Evolutionary conservation across 2,329 filamentous ascomycete species (phyloP).

Genomic region (Penicillium sp.): DNA sequence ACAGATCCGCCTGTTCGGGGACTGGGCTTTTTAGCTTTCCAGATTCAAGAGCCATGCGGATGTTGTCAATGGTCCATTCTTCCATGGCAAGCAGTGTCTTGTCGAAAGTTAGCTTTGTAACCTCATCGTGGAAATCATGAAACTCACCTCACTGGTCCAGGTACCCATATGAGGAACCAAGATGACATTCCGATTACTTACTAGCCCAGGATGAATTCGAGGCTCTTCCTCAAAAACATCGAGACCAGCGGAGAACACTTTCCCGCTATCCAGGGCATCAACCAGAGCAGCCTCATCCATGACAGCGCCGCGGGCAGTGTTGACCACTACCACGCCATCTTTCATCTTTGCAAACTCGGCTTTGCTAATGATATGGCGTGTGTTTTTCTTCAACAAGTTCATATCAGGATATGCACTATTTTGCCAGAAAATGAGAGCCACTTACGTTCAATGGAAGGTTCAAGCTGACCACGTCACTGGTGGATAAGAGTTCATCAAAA

Average conservation of each 20-base stretch:
- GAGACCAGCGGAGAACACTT: conserved; percentile 69
- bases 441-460: conserved; percentile 79
- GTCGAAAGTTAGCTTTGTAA: not conserved
- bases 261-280: conserved; percentile 66
- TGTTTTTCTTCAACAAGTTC: conserved; percentile 52
- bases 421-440: conserved; percentile 21
- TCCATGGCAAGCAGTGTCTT: conserved; percentile 65
- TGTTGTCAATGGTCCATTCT: conserved; percentile 70
- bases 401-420: not conserved
- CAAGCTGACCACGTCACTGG: conserved; percentile 74
- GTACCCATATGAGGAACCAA: conserved; percentile 86
- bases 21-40: conserved; percentile 67
- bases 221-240: conserved; percentile 86
- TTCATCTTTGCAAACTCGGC: conserved; percentile 76
- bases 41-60: conserved; percentile 60
- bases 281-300: conserved; percentile 81
- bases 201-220: conserved; percentile 67
- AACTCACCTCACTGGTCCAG: conserved; percentile 63
- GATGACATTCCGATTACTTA: conserved; percentile 69
- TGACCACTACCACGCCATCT: conserved; percentile 71
- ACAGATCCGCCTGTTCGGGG: conserved; percentile 63
- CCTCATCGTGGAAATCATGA: not conserved
- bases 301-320: conserved; percentile 78
- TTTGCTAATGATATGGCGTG: conserved; percentile 71
- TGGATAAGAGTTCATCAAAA: conserved; percentile 69